Conservation (phyloP, 768 basidiomycete genomes). For the Mycena rosella region DNA sequence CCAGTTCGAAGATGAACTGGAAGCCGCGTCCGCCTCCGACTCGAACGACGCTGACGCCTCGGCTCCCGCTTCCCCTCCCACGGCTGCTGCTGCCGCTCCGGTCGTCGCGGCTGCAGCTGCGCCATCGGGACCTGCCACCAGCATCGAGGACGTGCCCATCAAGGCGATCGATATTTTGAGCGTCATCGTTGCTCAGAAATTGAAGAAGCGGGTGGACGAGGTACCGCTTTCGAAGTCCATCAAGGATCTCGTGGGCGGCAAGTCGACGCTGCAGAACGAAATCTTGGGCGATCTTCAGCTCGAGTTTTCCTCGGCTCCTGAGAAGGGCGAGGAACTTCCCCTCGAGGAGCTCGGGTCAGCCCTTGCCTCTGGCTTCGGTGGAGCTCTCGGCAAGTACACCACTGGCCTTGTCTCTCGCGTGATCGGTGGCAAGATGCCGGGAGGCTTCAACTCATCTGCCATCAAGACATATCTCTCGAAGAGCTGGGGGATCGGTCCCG, state of each 20-base stretch:
- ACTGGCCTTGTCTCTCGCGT: slow-evolving; percentile 91
- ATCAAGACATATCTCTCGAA: slow-evolving; percentile 92
- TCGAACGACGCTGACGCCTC: slow-evolving; percentile 49
- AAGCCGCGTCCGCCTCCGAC: slow-evolving; percentile 57
- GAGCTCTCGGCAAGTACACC: slow-evolving; percentile 94
- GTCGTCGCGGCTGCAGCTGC: slow-evolving; percentile 59
- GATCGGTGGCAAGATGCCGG: slow-evolving; percentile 97
- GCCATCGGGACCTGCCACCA: slow-evolving; percentile 73
- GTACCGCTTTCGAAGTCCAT: slow-evolving; percentile 93
- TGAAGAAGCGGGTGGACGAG: slow-evolving; percentile 95
- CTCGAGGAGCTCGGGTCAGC: slow-evolving; percentile 95
- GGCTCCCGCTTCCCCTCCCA: slow-evolving; percentile 51
- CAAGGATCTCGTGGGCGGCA: slow-evolving; percentile 98
- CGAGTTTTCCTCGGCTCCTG: slow-evolving; percentile 95
- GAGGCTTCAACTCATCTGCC: slow-evolving; percentile 95
- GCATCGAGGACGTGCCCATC: slow-evolving; percentile 91
- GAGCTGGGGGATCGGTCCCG: slow-evolving; percentile 94
- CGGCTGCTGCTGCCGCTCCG: slow-evolving; percentile 47
- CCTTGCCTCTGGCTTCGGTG: slow-evolving; percentile 83
- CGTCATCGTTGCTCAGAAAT: slow-evolving; percentile 94
- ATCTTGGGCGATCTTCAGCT: slow-evolving; percentile 97
- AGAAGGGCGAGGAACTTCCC: slow-evolving; percentile 98
- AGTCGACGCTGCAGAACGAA: slow-evolving; percentile 99
- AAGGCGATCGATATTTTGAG: slow-evolving; percentile 91
- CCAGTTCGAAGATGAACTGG: slow-evolving; percentile 90